phyloP scores from a whole-genome alignment of 441 rosid species.

The Euphorbia corollata region DNA sequence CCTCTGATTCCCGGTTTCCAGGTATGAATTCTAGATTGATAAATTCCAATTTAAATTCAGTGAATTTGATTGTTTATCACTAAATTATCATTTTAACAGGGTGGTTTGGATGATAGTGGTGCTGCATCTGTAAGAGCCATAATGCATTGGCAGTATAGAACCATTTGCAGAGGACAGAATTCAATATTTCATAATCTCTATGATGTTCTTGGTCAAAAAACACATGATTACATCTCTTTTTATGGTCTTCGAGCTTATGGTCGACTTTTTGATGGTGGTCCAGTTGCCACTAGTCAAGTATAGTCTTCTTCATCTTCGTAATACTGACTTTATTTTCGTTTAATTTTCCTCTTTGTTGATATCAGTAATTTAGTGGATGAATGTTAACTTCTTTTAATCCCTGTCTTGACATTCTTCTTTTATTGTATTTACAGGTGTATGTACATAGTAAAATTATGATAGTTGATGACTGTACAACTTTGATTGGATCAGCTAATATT shows the following conservation, averaged over 20 bases:
- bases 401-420: neutral
- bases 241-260: slow-evolving; percentile 90
- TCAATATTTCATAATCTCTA: slow-evolving; percentile 78
- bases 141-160: slow-evolving; percentile 99
- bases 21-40: slow-evolving; percentile 36
- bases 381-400: neutral
- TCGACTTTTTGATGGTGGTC: slow-evolving; percentile 78
- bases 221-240: slow-evolving; percentile 83
- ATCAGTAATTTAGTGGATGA: neutral
- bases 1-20: slow-evolving; percentile 98
- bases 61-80: slow-evolving; percentile 8
- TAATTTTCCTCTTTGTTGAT: neutral
- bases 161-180: slow-evolving; percentile 81
- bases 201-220: slow-evolving; percentile 64
- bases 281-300: slow-evolving; percentile 94
- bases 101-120: slow-evolving; percentile 94
- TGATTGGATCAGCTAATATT: slow-evolving; percentile 94
- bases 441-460: slow-evolving; percentile 97
- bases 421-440: slow-evolving; percentile 53
- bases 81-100: slow-evolving; percentile 42
- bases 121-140: slow-evolving; percentile 99
- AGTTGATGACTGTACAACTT: slow-evolving; percentile 60
- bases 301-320: slow-evolving; percentile 12
- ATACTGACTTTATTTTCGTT: neutral
- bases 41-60: slow-evolving; percentile 17